Evolutionary conservation across 352 stramenopile species (phyloP), one percentile per base, ranked within the genome.

Genomic region (Pythium utonaiense): DNA sequence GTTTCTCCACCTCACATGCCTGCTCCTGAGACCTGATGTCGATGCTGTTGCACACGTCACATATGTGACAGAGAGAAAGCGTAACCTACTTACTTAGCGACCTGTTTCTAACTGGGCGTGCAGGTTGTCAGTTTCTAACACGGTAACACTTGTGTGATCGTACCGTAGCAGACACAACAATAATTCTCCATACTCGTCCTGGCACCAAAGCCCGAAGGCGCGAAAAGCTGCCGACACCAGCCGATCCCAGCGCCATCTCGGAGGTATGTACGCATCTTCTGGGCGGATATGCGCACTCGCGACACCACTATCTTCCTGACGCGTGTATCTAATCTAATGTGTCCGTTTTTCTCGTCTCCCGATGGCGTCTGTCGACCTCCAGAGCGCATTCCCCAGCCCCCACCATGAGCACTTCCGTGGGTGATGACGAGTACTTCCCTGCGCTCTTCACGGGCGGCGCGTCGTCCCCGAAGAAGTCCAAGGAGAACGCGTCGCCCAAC

Each of bases 401-500:
- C 53, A 36, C 30, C 19, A 70, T 70, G 63, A 70, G 57, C 36
- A 55, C 63, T 3, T 40, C 57, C 9, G 33, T 70, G 28, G 57
- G 57, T 4, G 82, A 91, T 19, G 80, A 91, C 27, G 82, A 91
- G 45, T 91, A 86, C 67, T 91, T 91, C 49, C 82, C 82, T 33
- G 80, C 79, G 17, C 77, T 89, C 51, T 69, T 91, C 8, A 91
- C 82, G 3, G 77, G 78, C 6, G 22, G 71, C 12, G 75, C 81
- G 34, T 79, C 71, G 21, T 75, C 76, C 17, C 75, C 31, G 70
- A 83, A 74, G 53, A 77, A 79, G 44, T 72, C 70, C 57, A 81
- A 86, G 56, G 74, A 88, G 47, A 89, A 70, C 60, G 57, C 61
- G 36, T 72, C 74, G 38, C 51, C 63, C 34, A 68, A 74, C 50